These are phyloP conservation scores for Glycine soja DNA, from an alignment of 306 rosid genomes.

Conservation along the genomic window DNA sequence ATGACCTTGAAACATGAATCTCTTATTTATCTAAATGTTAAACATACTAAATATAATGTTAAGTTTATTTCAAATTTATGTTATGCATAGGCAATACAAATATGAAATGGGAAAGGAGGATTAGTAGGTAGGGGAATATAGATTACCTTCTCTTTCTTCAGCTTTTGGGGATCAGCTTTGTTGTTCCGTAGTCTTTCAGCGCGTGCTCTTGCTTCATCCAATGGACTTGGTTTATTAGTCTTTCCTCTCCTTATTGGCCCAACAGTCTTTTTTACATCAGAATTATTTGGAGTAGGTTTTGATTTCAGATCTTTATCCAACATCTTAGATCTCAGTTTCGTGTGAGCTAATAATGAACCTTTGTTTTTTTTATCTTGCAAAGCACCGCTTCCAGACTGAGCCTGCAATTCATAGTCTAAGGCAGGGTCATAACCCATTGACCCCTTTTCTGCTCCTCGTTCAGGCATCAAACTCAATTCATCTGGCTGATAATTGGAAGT, in stretches of 20 bases:
- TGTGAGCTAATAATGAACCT: constrained; percentile 46
- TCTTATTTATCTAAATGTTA: constrained; percentile 1
- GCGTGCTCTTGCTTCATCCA: constrained; percentile 94
- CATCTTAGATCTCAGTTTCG: constrained; percentile 62
- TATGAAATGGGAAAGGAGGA: not conserved
- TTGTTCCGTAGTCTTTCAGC: constrained; percentile 84
- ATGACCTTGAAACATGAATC: constrained; percentile 36
- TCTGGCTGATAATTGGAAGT: constrained; percentile 69
- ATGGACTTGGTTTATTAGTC: constrained; percentile 79
- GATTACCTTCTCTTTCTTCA: constrained; percentile 89
- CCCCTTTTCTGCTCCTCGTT: constrained; percentile 67
- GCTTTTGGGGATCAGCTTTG: constrained; percentile 93
- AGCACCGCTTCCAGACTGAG: constrained; percentile 49
- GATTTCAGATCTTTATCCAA: constrained; percentile 64
- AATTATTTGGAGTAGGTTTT: constrained; percentile 59
- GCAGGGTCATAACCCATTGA: constrained; percentile 72
- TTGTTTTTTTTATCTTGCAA: constrained; percentile 51
- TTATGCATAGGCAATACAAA: constrained; percentile 7
- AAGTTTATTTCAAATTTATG: constrained; percentile 29
- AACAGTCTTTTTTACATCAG: constrained; percentile 63
- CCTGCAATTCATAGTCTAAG: constrained; percentile 78
- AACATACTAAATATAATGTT: constrained; percentile 24
- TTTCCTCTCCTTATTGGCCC: constrained; percentile 89
- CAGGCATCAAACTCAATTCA: constrained; percentile 82
- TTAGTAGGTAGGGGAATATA: not conserved